Evolutionary conservation across 1,139 yeast genomes (phyloP), one percentile per base, ranked within the genome.

Genomic region (Taphrina wiesneri): DNA sequence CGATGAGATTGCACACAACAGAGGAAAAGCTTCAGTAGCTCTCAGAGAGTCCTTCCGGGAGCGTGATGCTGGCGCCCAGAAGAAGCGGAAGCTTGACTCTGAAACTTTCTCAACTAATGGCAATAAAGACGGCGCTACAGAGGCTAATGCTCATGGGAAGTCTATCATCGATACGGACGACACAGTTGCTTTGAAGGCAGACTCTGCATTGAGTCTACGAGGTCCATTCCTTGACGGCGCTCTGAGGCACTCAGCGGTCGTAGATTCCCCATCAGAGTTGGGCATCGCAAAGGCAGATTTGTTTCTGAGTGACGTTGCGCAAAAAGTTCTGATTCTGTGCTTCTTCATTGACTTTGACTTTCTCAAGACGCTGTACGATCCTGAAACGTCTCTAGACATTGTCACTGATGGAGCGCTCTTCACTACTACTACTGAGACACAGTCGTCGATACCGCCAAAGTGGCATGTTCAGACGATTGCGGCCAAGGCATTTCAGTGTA

Each of bases 321-420:
- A 49, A 49, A 34, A 23, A 13, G 54, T n/a, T 13, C 11, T 30
- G 36, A 26, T 49, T 17, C 34, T 49, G 21, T 49, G 54, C 36
- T 49, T 49, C 54, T 49, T 11, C 54, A 49, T 49, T 17, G 54
- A 49, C n/a, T 17, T 30, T n/a, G 54, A 49, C 23, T 49, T 49
- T 25, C 36, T 49, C 36, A 28, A 26, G 21, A 6, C 36, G 1
- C 21, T 49, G 6, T 49, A 15, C 21, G 17, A 1, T 1, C 32
- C 28, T 17, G 15, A n/a, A 11, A 11, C 36, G 13, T 30, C 54
- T 15, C 21, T 49, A 26, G 36, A 25, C 26, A 26, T 49, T 13
- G 34, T 28, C 54, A 49, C 54, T 17, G 54, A 49, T 26, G 36
- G 23, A 9, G 36, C 21, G 15, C 23, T 26, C 23, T 49, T 26